Evolutionary conservation across 306 rosid species (phyloP).

Genomic region (Medicago arabica): DNA sequence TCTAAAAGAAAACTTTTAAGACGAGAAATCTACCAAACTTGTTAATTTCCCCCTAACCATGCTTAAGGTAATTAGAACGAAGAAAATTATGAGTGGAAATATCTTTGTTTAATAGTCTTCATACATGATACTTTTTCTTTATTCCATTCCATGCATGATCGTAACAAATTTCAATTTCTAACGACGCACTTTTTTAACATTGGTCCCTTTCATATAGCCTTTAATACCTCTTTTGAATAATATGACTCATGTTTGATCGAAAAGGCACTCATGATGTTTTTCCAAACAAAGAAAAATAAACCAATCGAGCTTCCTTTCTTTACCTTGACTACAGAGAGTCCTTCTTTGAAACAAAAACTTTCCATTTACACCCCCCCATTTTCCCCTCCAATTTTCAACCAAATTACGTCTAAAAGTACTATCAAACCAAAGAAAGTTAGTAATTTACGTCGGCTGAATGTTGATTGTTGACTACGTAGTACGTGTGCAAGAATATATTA

Average conservation of each 20-base stretch:
- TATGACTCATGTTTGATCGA: slow-evolving; percentile 11
- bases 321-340: slow-evolving; percentile 61
- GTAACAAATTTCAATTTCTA: slow-evolving; percentile 51
- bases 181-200: slow-evolving; percentile 53
- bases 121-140: slow-evolving; percentile 33
- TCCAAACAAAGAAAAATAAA: slow-evolving; percentile 47
- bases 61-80: slow-evolving; percentile 17
- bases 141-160: slow-evolving; percentile 27
- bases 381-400: background rate
- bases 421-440: slow-evolving; percentile 29
- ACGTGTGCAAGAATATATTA: slow-evolving; percentile 21
- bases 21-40: slow-evolving; percentile 11
- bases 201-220: slow-evolving; percentile 45
- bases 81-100: slow-evolving; percentile 8
- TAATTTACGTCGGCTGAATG: slow-evolving; percentile 49
- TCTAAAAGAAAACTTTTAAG: background rate
- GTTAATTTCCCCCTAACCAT: background rate
- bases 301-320: slow-evolving; percentile 53
- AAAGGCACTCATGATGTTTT: slow-evolving; percentile 40
- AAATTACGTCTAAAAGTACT: slow-evolving; percentile 2
- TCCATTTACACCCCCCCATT: slow-evolving; percentile 12
- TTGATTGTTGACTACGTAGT: slow-evolving; percentile 53
- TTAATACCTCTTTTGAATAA: slow-evolving; percentile 59
- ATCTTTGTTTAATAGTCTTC: background rate
- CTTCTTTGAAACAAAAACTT: slow-evolving; percentile 49